These are phyloP conservation scores for Beauveria bassiana DNA, from an alignment of 2,329 filamentous ascomycete species.

Conservation along the genomic window DNA sequence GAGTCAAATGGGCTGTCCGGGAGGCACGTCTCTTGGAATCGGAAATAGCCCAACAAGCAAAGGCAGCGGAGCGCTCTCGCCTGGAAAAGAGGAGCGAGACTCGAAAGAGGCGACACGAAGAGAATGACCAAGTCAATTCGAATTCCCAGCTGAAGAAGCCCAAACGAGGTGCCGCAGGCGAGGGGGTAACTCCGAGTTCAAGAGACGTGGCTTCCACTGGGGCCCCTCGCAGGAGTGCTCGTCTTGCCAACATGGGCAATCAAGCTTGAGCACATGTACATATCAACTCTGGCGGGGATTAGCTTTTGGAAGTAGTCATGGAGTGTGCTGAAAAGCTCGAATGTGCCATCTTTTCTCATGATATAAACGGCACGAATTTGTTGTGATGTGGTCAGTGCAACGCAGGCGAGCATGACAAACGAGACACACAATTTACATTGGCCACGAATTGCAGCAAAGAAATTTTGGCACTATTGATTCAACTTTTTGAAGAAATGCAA, in stretches of 20 bases:
- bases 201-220: neutral
- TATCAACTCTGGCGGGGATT: too few species aligned
- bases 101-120: neutral
- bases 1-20: neutral
- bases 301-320: too few species aligned
- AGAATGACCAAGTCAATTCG: neutral
- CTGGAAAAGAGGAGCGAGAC: neutral
- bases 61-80: neutral
- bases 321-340: too few species aligned
- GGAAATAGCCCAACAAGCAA: neutral
- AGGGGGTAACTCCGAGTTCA: neutral
- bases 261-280: neutral
- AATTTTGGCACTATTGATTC: neutral
- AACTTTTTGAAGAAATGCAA: neutral
- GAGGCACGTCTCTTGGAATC: neutral
- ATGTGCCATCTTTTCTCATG: too few species aligned
- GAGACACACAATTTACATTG: neutral
- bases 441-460: too few species aligned
- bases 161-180: neutral
- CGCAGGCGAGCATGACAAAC: neutral
- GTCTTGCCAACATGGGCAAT: neutral
- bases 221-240: neutral
- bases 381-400: neutral
- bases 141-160: neutral
- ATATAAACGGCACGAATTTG: too few species aligned